Percentiles rank a stretch among this genome's conserved stretches.
phyloP scores from a whole-genome alignment of 345 rosid species.

The Pistacia vera region DNA sequence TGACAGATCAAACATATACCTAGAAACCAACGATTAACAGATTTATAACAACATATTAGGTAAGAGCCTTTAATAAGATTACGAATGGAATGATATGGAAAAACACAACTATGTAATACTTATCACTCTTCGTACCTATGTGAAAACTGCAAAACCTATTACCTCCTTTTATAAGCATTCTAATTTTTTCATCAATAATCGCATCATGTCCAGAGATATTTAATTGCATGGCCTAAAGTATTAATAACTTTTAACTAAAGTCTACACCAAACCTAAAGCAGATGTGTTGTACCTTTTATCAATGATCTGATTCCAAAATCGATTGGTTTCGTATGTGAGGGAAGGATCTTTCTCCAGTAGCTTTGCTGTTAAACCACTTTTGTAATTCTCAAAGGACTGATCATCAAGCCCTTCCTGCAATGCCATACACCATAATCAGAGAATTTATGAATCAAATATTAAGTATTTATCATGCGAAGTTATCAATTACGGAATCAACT shows the following conservation, averaged over 20 bases:
- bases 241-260: not conserved
- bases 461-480: not conserved
- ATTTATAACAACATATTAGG: not conserved
- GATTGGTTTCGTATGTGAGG: constrained; percentile 70
- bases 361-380: constrained; percentile 73
- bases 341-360: constrained; percentile 92
- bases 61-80: not conserved
- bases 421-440: constrained; percentile 1
- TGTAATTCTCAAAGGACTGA: constrained; percentile 70
- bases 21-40: constrained; percentile 24
- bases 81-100: not conserved
- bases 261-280: constrained; percentile 9
- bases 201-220: not conserved
- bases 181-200: not conserved
- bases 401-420: constrained; percentile 78
- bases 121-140: not conserved
- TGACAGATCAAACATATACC: constrained; percentile 83
- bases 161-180: not conserved
- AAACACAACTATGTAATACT: not conserved
- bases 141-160: not conserved
- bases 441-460: not conserved
- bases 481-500: not conserved
- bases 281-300: constrained; percentile 67
- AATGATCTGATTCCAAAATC: constrained; percentile 82
- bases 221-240: not conserved